Base-by-base conservation (phyloP, 768 basidiomycete species). In the Leccinum variicolor region DNA sequence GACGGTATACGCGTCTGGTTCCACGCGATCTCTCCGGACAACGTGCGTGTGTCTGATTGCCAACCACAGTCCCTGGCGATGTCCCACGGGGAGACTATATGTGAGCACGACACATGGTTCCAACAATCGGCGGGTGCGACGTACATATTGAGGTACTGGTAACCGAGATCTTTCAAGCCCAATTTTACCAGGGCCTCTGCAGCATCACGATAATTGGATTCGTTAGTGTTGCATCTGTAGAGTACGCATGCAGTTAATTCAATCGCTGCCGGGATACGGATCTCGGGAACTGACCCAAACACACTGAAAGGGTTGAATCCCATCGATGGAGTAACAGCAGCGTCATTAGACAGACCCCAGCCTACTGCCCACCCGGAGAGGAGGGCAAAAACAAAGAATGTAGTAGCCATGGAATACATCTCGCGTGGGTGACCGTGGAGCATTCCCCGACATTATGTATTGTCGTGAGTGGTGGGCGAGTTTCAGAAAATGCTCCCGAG, bases 241-340 rank as follows among this genome's bases (percentile, higher is more conserved):
- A n/a, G 11, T 21, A 23, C 7, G 1, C 41, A 14, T 13, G 6
- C 8, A 7, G 5, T 31, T 2, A 25, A 15, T 13, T 21, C 5
- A 21, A 23, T 45, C 2, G 4, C 9, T 55, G 43, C 14, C 31
- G 28, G 2, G 7, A 33, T 21, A 11, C 23, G 17, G 31, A 9
- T 1, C 15, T 15, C 4, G 19, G 3, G 31, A 23, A 54, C 61
- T 41, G 15, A 62, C 61, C 10, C 7, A 29, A 53, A 60, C 9
- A 54, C 58, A 25, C 56, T 62, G 14, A 56, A 62, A 25, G 58
- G 58, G 43, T 62, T 62, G 55, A 58, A 60, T 17, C 61, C 61
- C 58, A 60, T 61, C 3, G 61, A 23, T 4, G 61, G 61, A 3
- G 61, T 54, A 36, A 23, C 50, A 43, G 58, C 55, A 8, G 49